These are phyloP conservation scores for Syzygium syzygioides DNA, from an alignment of 441 rosid genomes.

Conservation along the genomic window DNA sequence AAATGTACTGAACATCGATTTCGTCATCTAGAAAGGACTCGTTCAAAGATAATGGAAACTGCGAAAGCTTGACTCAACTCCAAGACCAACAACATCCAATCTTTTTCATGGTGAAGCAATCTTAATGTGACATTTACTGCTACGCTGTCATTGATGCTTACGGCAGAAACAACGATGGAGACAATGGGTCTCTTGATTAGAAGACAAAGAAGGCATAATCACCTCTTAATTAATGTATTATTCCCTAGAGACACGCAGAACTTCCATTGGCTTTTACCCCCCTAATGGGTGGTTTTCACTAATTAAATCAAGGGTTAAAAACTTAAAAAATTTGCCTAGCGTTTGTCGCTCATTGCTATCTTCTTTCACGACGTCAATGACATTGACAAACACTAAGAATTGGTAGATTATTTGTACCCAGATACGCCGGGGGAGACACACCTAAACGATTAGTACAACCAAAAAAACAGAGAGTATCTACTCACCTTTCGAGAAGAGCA, in stretches of 20 bases:
- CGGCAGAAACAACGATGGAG: background rate
- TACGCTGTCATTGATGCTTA: background rate
- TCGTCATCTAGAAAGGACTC: background rate
- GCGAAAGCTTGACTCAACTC: background rate
- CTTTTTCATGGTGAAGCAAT: background rate
- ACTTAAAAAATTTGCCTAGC: background rate
- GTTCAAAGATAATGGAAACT: background rate
- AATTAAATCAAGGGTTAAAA: background rate
- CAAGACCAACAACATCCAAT: background rate
- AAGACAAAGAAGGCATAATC: background rate
- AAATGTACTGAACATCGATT: background rate
- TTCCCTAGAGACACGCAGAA: background rate
- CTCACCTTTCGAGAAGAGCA: background rate
- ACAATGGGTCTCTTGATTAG: background rate
- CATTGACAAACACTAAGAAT: background rate
- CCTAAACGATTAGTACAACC: background rate
- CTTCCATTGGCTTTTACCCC: background rate
- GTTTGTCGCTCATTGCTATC: background rate
- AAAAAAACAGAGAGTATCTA: background rate
- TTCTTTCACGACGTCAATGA: background rate
- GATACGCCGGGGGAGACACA: background rate
- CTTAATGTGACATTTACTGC: background rate
- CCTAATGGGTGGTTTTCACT: background rate
- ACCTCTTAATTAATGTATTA: background rate
- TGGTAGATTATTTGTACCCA: background rate